These are phyloP conservation scores for Ananas comosus DNA, from an alignment of 176 grass and related monocot species.

Conservation along the genomic window DNA sequence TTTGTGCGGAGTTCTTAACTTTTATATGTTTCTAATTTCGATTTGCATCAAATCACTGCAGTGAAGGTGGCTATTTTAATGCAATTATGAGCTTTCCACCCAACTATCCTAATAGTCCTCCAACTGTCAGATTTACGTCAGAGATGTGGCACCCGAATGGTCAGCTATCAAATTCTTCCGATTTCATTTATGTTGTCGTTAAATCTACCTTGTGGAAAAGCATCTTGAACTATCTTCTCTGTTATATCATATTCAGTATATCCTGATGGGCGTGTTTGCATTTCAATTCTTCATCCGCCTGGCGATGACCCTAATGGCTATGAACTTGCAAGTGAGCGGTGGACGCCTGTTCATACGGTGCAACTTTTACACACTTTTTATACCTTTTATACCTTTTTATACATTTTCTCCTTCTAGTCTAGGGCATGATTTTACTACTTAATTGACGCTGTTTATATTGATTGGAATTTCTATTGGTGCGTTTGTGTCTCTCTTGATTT, in stretches of 20 bases:
- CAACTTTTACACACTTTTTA: neutral
- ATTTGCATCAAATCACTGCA: slow-evolving; percentile 19
- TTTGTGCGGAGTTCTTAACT: neutral
- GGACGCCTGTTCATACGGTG: slow-evolving; percentile 96
- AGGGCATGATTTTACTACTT: neutral
- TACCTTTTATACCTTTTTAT: neutral
- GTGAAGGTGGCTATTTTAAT: slow-evolving; percentile 90
- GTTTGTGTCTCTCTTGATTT: neutral
- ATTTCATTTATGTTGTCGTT: slow-evolving; percentile 13
- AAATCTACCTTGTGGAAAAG: slow-evolving; percentile 1
- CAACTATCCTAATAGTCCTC: slow-evolving; percentile 96
- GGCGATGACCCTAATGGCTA: slow-evolving; percentile 94
- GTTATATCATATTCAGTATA: slow-evolving; percentile 47
- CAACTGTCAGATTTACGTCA: slow-evolving; percentile 89
- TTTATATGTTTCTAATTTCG: slow-evolving; percentile 1
- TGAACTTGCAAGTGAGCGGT: slow-evolving; percentile 92
- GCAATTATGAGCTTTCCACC: slow-evolving; percentile 87
- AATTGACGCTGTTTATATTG: neutral
- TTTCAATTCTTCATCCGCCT: slow-evolving; percentile 95
- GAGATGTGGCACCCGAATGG: slow-evolving; percentile 99
- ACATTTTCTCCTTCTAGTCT: neutral
- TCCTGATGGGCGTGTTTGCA: slow-evolving; percentile 84
- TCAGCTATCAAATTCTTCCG: slow-evolving; percentile 16
- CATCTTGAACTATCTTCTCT: slow-evolving; percentile 17
- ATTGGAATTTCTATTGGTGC: neutral